phyloP scores from a whole-genome alignment of 2,329 filamentous ascomycete genomes.

The Colletotrichum sp. region DNA sequence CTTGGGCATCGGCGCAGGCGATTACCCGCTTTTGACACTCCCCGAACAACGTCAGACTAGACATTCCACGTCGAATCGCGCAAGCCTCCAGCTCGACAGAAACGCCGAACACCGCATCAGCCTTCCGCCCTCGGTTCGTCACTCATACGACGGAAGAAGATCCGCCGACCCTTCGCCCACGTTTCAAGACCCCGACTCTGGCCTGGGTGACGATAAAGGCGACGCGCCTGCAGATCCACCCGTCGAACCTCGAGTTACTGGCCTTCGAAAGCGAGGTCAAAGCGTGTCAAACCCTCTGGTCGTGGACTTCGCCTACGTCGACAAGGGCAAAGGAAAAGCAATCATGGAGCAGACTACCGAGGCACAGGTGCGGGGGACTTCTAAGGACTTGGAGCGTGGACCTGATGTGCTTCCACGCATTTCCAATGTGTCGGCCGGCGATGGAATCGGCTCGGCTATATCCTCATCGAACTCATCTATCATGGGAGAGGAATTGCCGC shows the following conservation, averaged over 20 bases:
- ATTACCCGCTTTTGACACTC: slow-evolving; percentile 57
- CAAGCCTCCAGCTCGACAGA: slow-evolving; percentile 58
- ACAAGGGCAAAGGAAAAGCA: slow-evolving; percentile 59
- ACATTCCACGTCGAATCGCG: slow-evolving; percentile 46
- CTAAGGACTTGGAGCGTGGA: slow-evolving; percentile 61
- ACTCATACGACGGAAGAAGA: slow-evolving; percentile 58
- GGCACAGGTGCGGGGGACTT: slow-evolving; percentile 40
- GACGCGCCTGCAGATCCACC: neutral
- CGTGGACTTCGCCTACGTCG: slow-evolving; percentile 26
- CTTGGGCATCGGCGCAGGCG: slow-evolving; percentile 43
- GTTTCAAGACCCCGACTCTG: slow-evolving; percentile 22
- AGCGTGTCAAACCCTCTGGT: slow-evolving; percentile 29
- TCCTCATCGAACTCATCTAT: slow-evolving; percentile 66
- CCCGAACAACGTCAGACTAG: slow-evolving; percentile 54
- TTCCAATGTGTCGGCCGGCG: slow-evolving; percentile 54
- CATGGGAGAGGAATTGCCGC: slow-evolving; percentile 68
- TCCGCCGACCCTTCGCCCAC: slow-evolving; percentile 35
- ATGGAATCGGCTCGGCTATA: slow-evolving; percentile 58
- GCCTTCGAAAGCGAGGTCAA: slow-evolving; percentile 31
- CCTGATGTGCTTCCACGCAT: slow-evolving; percentile 47
- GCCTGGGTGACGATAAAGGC: slow-evolving; percentile 12
- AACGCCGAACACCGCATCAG: slow-evolving; percentile 55
- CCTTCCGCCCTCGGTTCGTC: slow-evolving; percentile 57
- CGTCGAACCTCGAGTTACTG: slow-evolving; percentile 21
- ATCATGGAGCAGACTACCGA: slow-evolving; percentile 48